These are phyloP conservation scores for Viridothelium virens DNA, from an alignment of 495 filamentous ascomycete species.

Conservation along the genomic window DNA sequence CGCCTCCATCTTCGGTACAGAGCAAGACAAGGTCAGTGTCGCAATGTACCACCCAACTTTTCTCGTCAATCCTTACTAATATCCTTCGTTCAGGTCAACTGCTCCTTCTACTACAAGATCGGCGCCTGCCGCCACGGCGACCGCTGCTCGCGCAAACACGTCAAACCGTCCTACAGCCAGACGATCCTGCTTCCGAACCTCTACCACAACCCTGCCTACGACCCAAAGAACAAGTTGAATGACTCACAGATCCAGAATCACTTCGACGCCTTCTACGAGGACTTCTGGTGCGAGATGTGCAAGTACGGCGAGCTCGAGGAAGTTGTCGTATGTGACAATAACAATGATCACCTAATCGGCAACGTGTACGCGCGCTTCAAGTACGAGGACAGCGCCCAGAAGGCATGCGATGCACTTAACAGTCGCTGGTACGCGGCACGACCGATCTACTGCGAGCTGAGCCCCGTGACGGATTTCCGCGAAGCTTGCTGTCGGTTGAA, in stretches of 20 bases:
- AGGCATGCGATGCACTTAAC: constrained; percentile 89
- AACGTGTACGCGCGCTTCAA: constrained; percentile 99
- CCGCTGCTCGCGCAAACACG: constrained; percentile 94
- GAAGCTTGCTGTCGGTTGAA: constrained; percentile 97
- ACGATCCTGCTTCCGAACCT: constrained; percentile 97
- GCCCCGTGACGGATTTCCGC: constrained; percentile 94
- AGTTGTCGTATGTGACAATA: constrained; percentile 51
- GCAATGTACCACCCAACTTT: not conserved
- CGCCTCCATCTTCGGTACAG: constrained; percentile 98
- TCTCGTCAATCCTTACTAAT: constrained; percentile 15
- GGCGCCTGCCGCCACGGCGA: constrained; percentile 97
- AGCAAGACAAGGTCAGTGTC: constrained; percentile 78
- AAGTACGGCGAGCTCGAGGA: constrained; percentile 43
- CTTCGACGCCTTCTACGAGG: constrained; percentile 99
- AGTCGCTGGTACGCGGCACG: constrained; percentile 93
- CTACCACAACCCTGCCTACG: constrained; percentile 98
- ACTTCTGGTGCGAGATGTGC: constrained; percentile 96
- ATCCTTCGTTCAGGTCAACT: constrained; percentile 43
- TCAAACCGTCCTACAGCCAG: constrained; percentile 96
- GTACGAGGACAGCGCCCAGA: constrained; percentile 94
- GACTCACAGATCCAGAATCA: constrained; percentile 90
- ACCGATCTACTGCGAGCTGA: constrained; percentile 96
- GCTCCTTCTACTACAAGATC: constrained; percentile 92
- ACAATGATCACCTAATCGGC: constrained; percentile 97
- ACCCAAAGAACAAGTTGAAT: constrained; percentile 95